These are phyloP conservation scores for Curvularia lunata DNA, from an alignment of 2,329 filamentous ascomycete genomes.

Conservation along the genomic window DNA sequence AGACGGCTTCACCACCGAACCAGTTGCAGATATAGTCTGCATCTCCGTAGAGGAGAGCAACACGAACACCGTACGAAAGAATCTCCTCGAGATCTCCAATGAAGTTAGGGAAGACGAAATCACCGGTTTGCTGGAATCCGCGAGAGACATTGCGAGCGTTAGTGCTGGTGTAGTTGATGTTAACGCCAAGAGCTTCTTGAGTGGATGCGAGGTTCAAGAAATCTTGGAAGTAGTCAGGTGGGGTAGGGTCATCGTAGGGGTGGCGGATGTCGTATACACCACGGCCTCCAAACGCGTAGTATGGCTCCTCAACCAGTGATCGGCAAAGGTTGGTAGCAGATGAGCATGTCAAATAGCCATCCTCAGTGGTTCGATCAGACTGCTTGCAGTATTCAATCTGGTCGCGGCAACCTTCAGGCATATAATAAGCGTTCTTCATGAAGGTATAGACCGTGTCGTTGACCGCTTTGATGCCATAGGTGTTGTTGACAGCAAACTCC, in stretches of 20 bases:
- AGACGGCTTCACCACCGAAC: constrained; percentile 76
- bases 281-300: constrained; percentile 50
- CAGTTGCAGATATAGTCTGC: constrained; percentile 66
- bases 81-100: constrained; percentile 58
- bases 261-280: constrained; percentile 64
- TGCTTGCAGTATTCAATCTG: constrained; percentile 56
- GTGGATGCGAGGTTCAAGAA: constrained; percentile 62
- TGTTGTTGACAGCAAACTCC: constrained; percentile 61
- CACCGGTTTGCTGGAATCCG: constrained; percentile 56
- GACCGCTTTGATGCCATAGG: constrained; percentile 59
- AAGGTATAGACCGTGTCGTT: constrained; percentile 55
- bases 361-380: constrained; percentile 30
- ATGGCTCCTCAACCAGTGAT: constrained; percentile 54
- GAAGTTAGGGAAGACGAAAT: constrained; percentile 55
- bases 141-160: constrained; percentile 47
- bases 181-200: constrained; percentile 57
- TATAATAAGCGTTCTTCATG: constrained; percentile 54
- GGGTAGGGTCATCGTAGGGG: constrained; percentile 59
- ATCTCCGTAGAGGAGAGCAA: constrained; percentile 64
- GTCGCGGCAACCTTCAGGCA: constrained; percentile 60
- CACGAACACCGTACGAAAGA: constrained; percentile 62
- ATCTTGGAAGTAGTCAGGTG: constrained; percentile 56
- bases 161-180: constrained; percentile 61
- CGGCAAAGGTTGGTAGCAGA: constrained; percentile 51
- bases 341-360: constrained; percentile 46